Evolutionary conservation across 306 rosid species (phyloP), one percentile per base, ranked within the genome.

Genomic region (Ochetophila trinervis): DNA sequence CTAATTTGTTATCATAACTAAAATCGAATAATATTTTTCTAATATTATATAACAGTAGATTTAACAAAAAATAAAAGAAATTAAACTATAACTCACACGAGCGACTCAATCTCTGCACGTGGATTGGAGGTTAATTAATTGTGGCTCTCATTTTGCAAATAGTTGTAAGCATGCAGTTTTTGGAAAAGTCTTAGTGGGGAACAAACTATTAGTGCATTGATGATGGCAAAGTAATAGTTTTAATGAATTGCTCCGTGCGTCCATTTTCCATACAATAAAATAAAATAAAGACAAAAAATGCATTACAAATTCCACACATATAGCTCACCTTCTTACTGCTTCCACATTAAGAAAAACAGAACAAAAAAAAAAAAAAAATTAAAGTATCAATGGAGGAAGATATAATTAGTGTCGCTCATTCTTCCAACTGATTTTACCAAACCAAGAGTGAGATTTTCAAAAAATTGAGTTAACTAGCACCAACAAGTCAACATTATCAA

Each of bases 401-500:
- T 47, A 69, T 63, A 42, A 58, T 73, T 63, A 62, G 64, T 59
- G 48, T 19, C 32, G 35, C 17, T 19, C 48, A 57, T 47, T 49
- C 24, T 63, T 64, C 63, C 20, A 27, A 65, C 61, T 66, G 21
- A 67, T 44, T 61, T 76, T 15, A 17, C 54, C 74, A 42, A 72
- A 37, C 64, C 58, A 70, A 66, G 74, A 15, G 63, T 70, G 60
- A 24, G 63, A 42, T 50, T 71, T 74, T 68, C 67, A 57, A 59
- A 60, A 65, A 80, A 50, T 24, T 16, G 55, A 40, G 67, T 20
- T 73, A 53, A 63, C 3, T 53, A 40, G 69, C 10, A 21, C 65
- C 44, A 15, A 37, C 22, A 74, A 78, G 90, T 85, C 88, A 78
- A 88, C 66, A 44, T 76, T 27, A 74, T 76, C 85, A 87, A 76